Conservation (phyloP, 345 rosid species). For the Ceriops decandra region DNA sequence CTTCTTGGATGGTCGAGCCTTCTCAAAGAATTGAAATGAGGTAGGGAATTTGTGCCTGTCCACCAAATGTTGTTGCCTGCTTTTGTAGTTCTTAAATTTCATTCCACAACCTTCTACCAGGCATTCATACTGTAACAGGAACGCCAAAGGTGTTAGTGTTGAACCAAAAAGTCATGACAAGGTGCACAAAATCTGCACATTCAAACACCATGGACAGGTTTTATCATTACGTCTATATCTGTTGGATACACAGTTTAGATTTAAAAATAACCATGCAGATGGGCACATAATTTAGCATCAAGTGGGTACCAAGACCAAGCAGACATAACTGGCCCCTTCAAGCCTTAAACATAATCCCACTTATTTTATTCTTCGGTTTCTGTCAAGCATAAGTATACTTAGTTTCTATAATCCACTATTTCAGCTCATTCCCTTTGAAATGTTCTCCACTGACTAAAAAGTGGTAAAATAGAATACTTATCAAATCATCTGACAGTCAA, state of each 20-base stretch:
- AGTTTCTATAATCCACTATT: no score
- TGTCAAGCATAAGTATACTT: no score
- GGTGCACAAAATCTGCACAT: not conserved
- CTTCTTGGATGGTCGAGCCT: constrained; percentile 66
- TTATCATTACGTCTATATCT: not conserved
- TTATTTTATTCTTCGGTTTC: not conserved
- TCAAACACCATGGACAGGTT: not conserved
- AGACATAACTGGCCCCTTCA: not conserved
- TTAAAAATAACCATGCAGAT: not conserved
- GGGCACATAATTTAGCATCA: not conserved
- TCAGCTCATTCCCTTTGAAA: no score
- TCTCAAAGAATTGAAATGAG: constrained; percentile 80
- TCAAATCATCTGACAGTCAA: no score
- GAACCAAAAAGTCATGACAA: not conserved
- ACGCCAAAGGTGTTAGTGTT: not conserved
- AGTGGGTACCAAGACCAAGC: not conserved
- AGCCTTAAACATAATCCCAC: not conserved
- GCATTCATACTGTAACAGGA: constrained; percentile 70
- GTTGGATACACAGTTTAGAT: not conserved
- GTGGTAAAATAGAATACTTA: no score
- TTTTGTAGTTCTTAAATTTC: constrained; percentile 72
- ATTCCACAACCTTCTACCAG: constrained; percentile 85
- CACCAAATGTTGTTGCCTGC: constrained; percentile 73
- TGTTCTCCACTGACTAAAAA: no score
- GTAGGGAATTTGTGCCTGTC: constrained; percentile 91